These are phyloP conservation scores for Choiromyces venosus DNA, from an alignment of 495 filamentous ascomycete species.

Conservation along the genomic window DNA sequence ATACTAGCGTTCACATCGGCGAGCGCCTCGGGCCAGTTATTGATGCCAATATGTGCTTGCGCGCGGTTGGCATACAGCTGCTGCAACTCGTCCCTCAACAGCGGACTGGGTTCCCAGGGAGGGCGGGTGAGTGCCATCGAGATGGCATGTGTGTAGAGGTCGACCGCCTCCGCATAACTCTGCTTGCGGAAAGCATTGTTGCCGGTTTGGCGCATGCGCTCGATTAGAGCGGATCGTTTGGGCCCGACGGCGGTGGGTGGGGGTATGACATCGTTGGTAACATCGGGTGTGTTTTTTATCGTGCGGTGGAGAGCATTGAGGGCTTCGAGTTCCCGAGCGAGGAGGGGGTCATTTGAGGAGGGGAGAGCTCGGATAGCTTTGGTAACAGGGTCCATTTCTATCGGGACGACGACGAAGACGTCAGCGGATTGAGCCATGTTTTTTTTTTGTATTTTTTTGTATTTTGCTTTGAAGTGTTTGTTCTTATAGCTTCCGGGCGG, in stretches of 20 bases:
- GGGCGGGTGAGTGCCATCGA: conserved; percentile 81
- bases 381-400: conserved; percentile 69
- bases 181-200: conserved; percentile 76
- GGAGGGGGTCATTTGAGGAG: conserved; percentile 45
- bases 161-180: conserved; percentile 66
- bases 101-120: conserved; percentile 73
- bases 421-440: conserved; percentile 46
- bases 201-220: conserved; percentile 81
- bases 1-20: conserved; percentile 81
- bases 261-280: conserved; percentile 62
- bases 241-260: conserved; percentile 77
- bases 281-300: conserved; percentile 45
- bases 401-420: conserved; percentile 74
- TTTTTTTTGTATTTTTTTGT: not conserved
- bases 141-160: conserved; percentile 74
- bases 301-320: conserved; percentile 70
- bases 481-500: not conserved
- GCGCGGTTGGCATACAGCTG: conserved; percentile 78
- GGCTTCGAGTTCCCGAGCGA: conserved; percentile 60
- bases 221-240: conserved; percentile 76
- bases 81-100: conserved; percentile 77
- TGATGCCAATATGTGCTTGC: conserved; percentile 76
- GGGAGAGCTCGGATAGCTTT: conserved; percentile 55
- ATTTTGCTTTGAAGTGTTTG: not conserved
- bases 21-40: conserved; percentile 73